phyloP scores from a whole-genome alignment of 805 yeast species.

The Tanozyma kutaoensis region DNA sequence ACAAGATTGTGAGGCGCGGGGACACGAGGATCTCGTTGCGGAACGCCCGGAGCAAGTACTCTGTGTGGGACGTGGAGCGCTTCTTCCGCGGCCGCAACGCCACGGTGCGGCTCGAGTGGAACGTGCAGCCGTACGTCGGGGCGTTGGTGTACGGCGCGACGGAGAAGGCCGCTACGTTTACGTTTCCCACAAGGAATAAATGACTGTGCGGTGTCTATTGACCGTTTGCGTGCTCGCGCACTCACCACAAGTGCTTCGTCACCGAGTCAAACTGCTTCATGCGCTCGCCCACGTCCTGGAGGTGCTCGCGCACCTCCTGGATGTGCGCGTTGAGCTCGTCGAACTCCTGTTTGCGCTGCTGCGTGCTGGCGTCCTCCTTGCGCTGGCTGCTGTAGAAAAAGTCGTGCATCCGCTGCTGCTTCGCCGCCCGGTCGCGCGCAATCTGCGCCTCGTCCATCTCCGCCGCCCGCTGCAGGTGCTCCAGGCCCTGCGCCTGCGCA shows the following conservation, averaged over 20 bases:
- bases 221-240: too few relatives aligned
- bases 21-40: slow-evolving; percentile 59
- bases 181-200: slow-evolving; percentile 7
- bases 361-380: slow-evolving; percentile 7
- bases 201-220: too few relatives aligned
- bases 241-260: slow-evolving; percentile 28
- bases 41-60: slow-evolving; percentile 56
- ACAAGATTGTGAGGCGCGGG: slow-evolving; percentile 84
- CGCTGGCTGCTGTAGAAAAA: slow-evolving; percentile 3
- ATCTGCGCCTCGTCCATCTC: slow-evolving; percentile 3
- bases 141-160: slow-evolving; percentile 51
- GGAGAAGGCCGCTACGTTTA: slow-evolving; percentile 16
- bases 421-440: slow-evolving; percentile 3
- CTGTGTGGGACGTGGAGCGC: slow-evolving; percentile 75
- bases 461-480: slow-evolving; percentile 33
- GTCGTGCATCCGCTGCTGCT: slow-evolving; percentile 5
- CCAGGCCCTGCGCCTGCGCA: slow-evolving; percentile 38
- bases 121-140: slow-evolving; percentile 86
- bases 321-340: slow-evolving; percentile 37
- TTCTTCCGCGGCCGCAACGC: slow-evolving; percentile 53
- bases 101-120: slow-evolving; percentile 67
- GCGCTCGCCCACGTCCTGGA: slow-evolving; percentile 39
- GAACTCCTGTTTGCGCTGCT: slow-evolving; percentile 34
- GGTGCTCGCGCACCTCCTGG: slow-evolving; percentile 30
- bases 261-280: slow-evolving; percentile 33